Evolutionary conservation across 164 flowering plant species (phyloP).

Genomic region (Stephania japonica): DNA sequence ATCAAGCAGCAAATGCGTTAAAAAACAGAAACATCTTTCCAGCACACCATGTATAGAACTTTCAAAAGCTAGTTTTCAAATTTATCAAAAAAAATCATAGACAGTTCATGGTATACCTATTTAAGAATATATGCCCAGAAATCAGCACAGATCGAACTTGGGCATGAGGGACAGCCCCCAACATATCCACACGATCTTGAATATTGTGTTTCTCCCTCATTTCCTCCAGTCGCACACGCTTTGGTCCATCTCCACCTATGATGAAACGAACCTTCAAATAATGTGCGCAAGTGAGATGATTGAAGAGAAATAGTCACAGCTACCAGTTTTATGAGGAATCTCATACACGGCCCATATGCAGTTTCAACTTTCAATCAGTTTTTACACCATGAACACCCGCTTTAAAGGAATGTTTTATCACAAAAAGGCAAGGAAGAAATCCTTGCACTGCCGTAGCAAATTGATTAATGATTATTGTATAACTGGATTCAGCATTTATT

Average conservation of each 20-base stretch:
- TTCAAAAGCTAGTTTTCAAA: neutral
- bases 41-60: neutral
- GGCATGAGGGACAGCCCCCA: slow-evolving; percentile 97
- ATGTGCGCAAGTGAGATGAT: slow-evolving; percentile 10
- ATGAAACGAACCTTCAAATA: slow-evolving; percentile 72
- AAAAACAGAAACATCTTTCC: neutral
- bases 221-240: slow-evolving; percentile 86
- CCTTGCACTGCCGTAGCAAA: too few species aligned
- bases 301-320: neutral
- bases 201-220: slow-evolving; percentile 95
- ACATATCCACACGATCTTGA: slow-evolving; percentile 96
- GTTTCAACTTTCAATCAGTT: neutral
- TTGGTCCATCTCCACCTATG: slow-evolving; percentile 98
- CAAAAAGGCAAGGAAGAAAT: neutral
- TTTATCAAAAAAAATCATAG: slow-evolving; percentile 2
- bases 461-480: neutral
- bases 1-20: neutral
- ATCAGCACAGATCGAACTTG: slow-evolving; percentile 77
- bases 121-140: slow-evolving; percentile 88
- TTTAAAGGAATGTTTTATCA: neutral
- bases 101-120: slow-evolving; percentile 42
- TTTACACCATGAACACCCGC: neutral
- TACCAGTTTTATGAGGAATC: too few species aligned
- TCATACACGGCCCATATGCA: neutral
- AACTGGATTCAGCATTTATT: neutral